These are phyloP conservation scores for Fraxinus angustifolia DNA, from an alignment of 305 asterid genomes.

Conservation along the genomic window DNA sequence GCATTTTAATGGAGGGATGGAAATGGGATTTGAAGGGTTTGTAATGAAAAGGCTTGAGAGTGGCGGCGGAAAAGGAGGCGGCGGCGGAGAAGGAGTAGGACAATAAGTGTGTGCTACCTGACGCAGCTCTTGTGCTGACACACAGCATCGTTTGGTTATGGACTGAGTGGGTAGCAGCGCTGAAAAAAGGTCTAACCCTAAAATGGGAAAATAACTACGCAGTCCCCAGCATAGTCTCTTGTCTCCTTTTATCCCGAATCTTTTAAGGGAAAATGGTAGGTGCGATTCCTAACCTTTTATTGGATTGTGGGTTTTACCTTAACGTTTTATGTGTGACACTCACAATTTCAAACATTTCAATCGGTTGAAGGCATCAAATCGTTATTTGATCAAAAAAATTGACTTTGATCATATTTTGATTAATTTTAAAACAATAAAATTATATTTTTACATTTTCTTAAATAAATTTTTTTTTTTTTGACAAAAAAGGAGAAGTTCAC, in stretches of 20 bases:
- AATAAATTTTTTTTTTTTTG: no score
- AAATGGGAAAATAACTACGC: neutral
- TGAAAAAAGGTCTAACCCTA: neutral
- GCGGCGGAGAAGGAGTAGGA: constrained; percentile 9
- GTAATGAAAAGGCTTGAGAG: constrained; percentile 23
- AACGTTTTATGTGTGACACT: no score
- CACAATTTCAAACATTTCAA: no score
- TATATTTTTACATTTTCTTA: no score
- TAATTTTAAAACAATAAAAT: no score
- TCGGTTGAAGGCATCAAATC: no score
- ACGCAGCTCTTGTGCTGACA: constrained; percentile 2
- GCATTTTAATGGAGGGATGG: constrained; percentile 39
- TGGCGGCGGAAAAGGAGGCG: constrained; percentile 28
- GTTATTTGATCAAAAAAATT: no score
- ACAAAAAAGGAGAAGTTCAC: no score
- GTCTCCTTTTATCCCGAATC: neutral
- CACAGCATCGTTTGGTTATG: constrained; percentile 19
- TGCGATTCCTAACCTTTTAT: neutral
- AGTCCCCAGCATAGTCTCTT: neutral
- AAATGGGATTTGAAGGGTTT: constrained; percentile 20
- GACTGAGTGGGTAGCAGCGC: neutral
- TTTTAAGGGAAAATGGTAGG: no score
- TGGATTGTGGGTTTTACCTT: neutral
- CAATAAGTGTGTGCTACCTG: constrained; percentile 19
- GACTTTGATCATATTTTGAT: neutral